Evolutionary conservation across 1,284 basidiomycete species (phyloP).

Genomic region (Apiotrichum gamsii): DNA sequence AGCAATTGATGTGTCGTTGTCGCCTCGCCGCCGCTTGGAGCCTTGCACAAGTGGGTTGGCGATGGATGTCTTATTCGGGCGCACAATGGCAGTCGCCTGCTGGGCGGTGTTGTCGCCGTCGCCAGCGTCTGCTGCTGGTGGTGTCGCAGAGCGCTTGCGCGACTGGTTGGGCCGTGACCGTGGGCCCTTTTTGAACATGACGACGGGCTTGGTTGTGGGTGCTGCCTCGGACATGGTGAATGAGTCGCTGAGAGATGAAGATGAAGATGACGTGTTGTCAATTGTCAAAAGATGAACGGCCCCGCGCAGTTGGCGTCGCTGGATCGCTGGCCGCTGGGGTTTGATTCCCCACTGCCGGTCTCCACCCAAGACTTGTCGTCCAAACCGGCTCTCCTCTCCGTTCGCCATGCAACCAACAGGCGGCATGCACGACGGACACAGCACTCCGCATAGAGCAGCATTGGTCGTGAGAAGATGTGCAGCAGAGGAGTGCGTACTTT

Average conservation of each 20-base stretch:
- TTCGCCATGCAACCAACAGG: too few relatives aligned
- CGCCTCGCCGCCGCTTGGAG: constrained; percentile 60
- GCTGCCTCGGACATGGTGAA: constrained; percentile 23
- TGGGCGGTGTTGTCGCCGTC: constrained; percentile 20
- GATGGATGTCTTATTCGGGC: constrained; percentile 62
- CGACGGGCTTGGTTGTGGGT: constrained; percentile 52
- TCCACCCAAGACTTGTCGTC: too few relatives aligned
- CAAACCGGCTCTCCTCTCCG: too few relatives aligned
- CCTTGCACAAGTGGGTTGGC: constrained; percentile 73
- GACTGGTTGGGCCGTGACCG: constrained; percentile 58
- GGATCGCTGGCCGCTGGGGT: too few relatives aligned
- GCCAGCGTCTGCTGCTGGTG: constrained; percentile 46
- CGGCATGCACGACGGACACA: too few relatives aligned
- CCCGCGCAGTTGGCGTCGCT: too few relatives aligned
- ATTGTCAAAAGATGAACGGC: too few relatives aligned
- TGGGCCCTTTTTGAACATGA: constrained; percentile 81
- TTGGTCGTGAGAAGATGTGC: too few relatives aligned
- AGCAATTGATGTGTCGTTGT: constrained; percentile 58
- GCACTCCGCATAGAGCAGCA: too few relatives aligned
- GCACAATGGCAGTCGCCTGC: constrained; percentile 52
- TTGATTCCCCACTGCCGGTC: too few relatives aligned
- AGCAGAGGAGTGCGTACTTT: too few relatives aligned
- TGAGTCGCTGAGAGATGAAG: background rate
- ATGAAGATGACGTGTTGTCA: too few relatives aligned
- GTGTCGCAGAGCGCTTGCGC: constrained; percentile 64